Evolutionary conservation across 371 early-diverging fungal genomes (phyloP).

Genomic region (Caulochytrium protostelioides): DNA sequence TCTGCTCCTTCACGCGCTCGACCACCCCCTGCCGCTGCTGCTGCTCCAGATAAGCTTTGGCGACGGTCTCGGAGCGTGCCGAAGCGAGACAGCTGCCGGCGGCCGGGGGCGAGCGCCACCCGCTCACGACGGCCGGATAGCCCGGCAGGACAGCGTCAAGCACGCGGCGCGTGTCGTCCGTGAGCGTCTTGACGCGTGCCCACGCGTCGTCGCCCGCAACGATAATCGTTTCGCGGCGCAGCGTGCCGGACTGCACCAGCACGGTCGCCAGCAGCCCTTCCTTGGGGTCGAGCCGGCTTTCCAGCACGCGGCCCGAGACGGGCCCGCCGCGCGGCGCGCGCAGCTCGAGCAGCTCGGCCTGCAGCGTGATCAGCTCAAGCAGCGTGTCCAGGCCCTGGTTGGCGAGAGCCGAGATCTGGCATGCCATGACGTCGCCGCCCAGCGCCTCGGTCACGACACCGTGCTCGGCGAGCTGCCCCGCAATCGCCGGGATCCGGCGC

Average conservation of each 20-base stretch:
- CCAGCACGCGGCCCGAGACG: conserved; percentile 67
- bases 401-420: conserved; percentile 2
- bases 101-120: too few relatives aligned
- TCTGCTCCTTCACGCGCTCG: conserved; percentile 42
- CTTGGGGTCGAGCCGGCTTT: conserved; percentile 68
- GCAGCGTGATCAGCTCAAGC: conserved; percentile 62
- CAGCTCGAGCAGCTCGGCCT: conserved; percentile 54
- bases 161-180: too few relatives aligned
- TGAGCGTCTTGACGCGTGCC: too few relatives aligned
- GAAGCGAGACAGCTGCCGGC: too few relatives aligned
- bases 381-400: conserved; percentile 63
- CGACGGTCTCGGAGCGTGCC: too few relatives aligned
- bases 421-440: conserved; percentile 52
- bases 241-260: conserved; percentile 64
- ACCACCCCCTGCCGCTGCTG: conserved; percentile 43
- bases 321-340: conserved; percentile 50
- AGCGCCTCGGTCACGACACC: conserved; percentile 73
- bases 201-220: too few relatives aligned
- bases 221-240: conserved; percentile 47
- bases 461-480: conserved; percentile 46
- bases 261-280: conserved; percentile 53
- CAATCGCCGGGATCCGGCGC: not conserved
- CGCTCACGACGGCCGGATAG: too few relatives aligned
- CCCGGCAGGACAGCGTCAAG: too few relatives aligned
- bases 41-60: too few relatives aligned